Evolutionary conservation across 2,329 filamentous ascomycete species (phyloP).

Genomic region (Sporothrix protearum): DNA sequence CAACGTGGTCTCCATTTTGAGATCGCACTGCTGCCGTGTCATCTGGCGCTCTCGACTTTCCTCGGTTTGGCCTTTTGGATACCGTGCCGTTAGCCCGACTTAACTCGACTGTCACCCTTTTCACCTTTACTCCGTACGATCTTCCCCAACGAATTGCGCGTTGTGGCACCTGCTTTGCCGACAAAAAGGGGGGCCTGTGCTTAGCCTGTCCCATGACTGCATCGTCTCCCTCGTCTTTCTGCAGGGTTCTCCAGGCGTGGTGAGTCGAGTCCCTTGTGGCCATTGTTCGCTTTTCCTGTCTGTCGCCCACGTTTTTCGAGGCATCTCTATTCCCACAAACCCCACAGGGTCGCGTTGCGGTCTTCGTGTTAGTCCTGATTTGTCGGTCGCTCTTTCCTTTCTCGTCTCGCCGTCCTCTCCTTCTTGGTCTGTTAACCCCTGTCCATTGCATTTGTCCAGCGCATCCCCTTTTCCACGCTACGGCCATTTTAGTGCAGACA

Average conservation of each 20-base stretch:
- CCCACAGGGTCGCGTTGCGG: constrained; percentile 4
- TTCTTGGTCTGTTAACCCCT: too few species aligned
- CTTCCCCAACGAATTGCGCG: background rate
- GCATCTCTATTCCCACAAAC: background rate
- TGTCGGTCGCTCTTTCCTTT: background rate
- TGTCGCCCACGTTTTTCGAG: background rate
- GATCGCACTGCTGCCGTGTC: background rate
- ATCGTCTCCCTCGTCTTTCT: background rate
- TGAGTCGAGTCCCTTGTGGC: background rate
- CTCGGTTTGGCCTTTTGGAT: background rate
- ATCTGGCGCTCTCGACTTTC: background rate
- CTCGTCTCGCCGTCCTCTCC: background rate
- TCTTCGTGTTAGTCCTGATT: background rate
- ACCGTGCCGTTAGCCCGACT: background rate
- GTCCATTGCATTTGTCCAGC: constrained; percentile 1
- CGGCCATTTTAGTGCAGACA: background rate
- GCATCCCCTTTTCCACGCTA: constrained; percentile 1
- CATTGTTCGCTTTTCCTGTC: background rate
- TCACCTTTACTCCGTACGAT: background rate
- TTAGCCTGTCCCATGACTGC: background rate
- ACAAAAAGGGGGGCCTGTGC: background rate
- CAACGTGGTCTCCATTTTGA: background rate
- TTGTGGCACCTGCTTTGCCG: background rate
- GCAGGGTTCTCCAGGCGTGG: background rate
- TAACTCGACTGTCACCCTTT: background rate